Conservation (phyloP, 768 basidiomycete species). For the Leccinum boreale region DNA sequence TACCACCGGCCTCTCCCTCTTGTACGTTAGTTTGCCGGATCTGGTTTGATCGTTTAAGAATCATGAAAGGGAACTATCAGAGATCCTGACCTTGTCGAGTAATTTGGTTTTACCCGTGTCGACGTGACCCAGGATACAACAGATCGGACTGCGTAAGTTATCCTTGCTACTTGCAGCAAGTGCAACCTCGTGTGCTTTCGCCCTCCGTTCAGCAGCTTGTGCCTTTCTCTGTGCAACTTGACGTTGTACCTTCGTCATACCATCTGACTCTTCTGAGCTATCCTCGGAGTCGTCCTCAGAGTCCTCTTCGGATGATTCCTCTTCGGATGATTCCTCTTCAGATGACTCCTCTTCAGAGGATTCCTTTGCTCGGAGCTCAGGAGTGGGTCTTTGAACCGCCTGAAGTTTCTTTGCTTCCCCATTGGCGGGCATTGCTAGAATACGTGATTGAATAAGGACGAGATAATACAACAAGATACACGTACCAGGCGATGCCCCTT, state of each 20-base stretch:
- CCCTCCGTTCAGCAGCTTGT: slow-evolving; percentile 76
- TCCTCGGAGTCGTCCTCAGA: slow-evolving; percentile 50
- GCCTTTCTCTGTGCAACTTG: slow-evolving; percentile 71
- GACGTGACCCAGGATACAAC: slow-evolving; percentile 98
- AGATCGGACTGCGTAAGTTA: slow-evolving; percentile 92
- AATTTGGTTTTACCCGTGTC: slow-evolving; percentile 99
- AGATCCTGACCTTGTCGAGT: slow-evolving; percentile 76
- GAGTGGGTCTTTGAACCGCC: slow-evolving; percentile 25
- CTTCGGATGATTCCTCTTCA: slow-evolving; percentile 44
- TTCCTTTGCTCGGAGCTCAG: slow-evolving; percentile 29
- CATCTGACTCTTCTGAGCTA: slow-evolving; percentile 44
- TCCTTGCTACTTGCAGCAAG: slow-evolving; percentile 85
- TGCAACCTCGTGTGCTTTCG: slow-evolving; percentile 80
- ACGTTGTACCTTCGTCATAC: slow-evolving; percentile 64
- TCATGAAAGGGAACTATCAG: neutral
- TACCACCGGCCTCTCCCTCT: slow-evolving; percentile 99
- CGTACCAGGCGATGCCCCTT: slow-evolving; percentile 10
- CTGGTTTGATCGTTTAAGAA: slow-evolving; percentile 37
- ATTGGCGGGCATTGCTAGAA: slow-evolving; percentile 6
- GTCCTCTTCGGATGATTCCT: slow-evolving; percentile 43
- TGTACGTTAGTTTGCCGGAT: slow-evolving; percentile 99
- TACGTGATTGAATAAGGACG: neutral
- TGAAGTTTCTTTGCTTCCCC: slow-evolving; percentile 10
- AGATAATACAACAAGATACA: neutral
- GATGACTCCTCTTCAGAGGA: slow-evolving; percentile 33